Evolutionary conservation across 75 land plant species (phyloP).

Genomic region (Cupressus sempervirens): DNA sequence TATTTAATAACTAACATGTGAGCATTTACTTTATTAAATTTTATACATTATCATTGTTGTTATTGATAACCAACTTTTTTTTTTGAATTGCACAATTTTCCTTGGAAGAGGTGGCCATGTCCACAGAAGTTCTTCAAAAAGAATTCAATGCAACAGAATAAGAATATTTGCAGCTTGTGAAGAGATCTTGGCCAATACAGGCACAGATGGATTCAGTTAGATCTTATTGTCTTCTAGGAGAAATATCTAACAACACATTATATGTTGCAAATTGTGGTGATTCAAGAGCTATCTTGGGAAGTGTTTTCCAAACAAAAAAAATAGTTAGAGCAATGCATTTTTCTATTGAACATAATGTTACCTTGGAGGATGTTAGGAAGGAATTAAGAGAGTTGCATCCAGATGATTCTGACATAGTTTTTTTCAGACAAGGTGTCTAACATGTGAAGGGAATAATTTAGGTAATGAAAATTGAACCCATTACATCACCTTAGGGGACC

Average conservation of each 20-base stretch:
- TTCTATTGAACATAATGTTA: constrained; percentile 66
- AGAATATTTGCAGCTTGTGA: constrained; percentile 58
- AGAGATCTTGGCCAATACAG: constrained; percentile 28
- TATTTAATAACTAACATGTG: too few relatives aligned
- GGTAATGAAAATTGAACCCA: too few relatives aligned
- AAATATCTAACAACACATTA: constrained; percentile 33
- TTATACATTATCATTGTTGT: too few relatives aligned
- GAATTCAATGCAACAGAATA: constrained; percentile 63
- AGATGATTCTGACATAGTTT: constrained; percentile 68
- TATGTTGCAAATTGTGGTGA: constrained; percentile 77
- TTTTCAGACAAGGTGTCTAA: constrained; percentile 68
- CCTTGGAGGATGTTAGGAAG: constrained; percentile 52
- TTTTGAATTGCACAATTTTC: constrained; percentile 12
- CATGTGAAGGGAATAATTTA: constrained; percentile 19
- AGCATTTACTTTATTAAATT: too few relatives aligned
- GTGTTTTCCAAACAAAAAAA: constrained; percentile 3
- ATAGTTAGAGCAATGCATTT: constrained; percentile 41
- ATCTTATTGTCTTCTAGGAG: constrained; percentile 75
- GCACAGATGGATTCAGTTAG: constrained; percentile 71
- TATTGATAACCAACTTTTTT: too few relatives aligned
- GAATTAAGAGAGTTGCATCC: constrained; percentile 66
- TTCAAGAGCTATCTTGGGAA: constrained; percentile 42
- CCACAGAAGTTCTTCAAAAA: constrained; percentile 54
- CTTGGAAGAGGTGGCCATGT: constrained; percentile 57
- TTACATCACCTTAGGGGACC: neutral